Evolutionary conservation across 768 basidiomycete species (phyloP).

Genomic region (Hypsizygus marmoreus): DNA sequence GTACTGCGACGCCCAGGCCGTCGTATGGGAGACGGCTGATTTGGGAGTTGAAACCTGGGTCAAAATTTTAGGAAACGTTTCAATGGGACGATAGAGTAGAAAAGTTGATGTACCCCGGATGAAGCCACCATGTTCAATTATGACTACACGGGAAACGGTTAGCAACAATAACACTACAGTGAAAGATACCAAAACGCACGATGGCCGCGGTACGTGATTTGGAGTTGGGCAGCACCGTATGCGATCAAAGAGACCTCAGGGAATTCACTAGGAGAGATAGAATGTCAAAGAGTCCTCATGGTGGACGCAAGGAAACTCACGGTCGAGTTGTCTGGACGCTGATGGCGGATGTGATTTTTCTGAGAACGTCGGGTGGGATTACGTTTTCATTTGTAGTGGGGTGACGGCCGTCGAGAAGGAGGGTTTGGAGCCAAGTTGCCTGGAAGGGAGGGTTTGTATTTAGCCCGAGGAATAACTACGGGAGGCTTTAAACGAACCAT

Average conservation of each 20-base stretch:
- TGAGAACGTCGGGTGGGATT: slow-evolving; percentile 25
- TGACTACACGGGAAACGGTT: too few relatives aligned
- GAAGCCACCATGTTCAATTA: slow-evolving; percentile 7
- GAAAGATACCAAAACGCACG: too few relatives aligned
- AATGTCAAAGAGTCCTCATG: neutral
- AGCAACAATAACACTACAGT: too few relatives aligned
- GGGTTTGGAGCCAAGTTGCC: slow-evolving; percentile 31
- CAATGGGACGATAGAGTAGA: too few relatives aligned
- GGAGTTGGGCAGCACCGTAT: slow-evolving; percentile 25
- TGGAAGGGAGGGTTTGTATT: too few relatives aligned
- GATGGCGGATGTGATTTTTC: slow-evolving; percentile 24
- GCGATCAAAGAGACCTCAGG: slow-evolving; percentile 26
- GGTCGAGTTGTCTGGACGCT: slow-evolving; percentile 15
- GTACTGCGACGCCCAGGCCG: slow-evolving; percentile 22
- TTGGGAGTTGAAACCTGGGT: slow-evolving; percentile 12
- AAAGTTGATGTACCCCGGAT: too few relatives aligned
- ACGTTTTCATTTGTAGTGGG: slow-evolving; percentile 21
- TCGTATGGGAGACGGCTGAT: slow-evolving; percentile 12
- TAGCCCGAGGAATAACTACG: too few relatives aligned
- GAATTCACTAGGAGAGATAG: slow-evolving; percentile 9
- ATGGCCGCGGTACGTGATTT: slow-evolving; percentile 26
- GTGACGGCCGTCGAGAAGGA: slow-evolving; percentile 26
- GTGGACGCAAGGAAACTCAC: slow-evolving; percentile 10
- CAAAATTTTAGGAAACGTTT: too few relatives aligned
- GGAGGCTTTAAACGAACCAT: slow-evolving; percentile 15